A percentile compares a stretch with the other conserved stretches of the same genome.
Conservation (phyloP, 2,329 filamentous ascomycete genomes). For the Rhynchosporium agropyri region DNA sequence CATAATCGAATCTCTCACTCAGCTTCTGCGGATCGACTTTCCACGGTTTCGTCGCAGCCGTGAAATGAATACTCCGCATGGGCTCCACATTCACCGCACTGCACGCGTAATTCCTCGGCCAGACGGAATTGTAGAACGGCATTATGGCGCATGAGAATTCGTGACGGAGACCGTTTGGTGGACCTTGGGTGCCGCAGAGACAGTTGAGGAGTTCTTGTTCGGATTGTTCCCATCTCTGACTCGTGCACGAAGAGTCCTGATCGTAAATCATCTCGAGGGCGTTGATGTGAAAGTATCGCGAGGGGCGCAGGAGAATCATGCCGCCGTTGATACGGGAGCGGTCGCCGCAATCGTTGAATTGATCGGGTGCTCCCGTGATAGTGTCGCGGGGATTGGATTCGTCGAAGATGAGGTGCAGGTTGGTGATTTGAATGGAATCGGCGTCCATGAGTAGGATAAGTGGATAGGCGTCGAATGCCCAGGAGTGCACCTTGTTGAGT, state of each 20-base stretch:
- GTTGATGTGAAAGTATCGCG: constrained; percentile 22
- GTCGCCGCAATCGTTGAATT: constrained; percentile 20
- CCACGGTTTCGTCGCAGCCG: constrained; percentile 23
- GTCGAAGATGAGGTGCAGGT: constrained; percentile 21
- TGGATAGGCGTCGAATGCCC: constrained; percentile 23
- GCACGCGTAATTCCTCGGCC: constrained; percentile 21
- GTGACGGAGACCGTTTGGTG: neutral
- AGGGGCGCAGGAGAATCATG: constrained; percentile 18
- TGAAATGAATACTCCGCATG: constrained; percentile 23
- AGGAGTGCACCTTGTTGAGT: constrained; percentile 24
- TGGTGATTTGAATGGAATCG: constrained; percentile 20
- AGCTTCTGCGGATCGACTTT: constrained; percentile 13
- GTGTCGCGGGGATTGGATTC: constrained; percentile 9
- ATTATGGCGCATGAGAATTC: constrained; percentile 22
- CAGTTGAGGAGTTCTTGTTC: constrained; percentile 26
- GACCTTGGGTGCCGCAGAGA: constrained; percentile 15
- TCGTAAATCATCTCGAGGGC: constrained; percentile 23
- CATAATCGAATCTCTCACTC: constrained; percentile 17
- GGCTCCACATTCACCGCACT: constrained; percentile 19
- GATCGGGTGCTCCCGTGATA: constrained; percentile 14
- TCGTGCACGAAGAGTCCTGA: constrained; percentile 12
- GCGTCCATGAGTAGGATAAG: constrained; percentile 23
- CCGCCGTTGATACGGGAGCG: constrained; percentile 20
- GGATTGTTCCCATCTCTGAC: constrained; percentile 17
- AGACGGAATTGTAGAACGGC: constrained; percentile 21